These are phyloP conservation scores for Pseudonitzschia multiseries DNA, from an alignment of 108 stramenopile species.

Conservation along the genomic window DNA sequence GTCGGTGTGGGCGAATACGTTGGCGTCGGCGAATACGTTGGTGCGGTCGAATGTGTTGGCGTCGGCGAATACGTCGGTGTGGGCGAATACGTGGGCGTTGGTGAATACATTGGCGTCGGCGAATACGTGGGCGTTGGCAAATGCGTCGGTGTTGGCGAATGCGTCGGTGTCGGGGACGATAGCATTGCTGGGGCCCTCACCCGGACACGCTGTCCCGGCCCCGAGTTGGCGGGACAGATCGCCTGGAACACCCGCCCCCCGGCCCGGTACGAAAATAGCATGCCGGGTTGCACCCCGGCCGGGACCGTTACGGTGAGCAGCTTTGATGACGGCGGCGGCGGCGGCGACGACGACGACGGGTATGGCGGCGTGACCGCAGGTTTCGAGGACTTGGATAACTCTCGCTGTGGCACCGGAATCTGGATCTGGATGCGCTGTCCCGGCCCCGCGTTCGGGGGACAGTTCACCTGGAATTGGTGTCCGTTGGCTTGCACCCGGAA, in stretches of 20 bases:
- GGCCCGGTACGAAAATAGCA: conserved; percentile 11
- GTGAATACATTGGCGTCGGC: no score
- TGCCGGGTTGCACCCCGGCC: neutral
- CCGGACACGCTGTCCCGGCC: conserved; percentile 84
- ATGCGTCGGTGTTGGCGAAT: no score
- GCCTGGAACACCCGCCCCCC: conserved; percentile 80
- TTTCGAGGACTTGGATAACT: neutral
- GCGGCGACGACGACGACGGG: neutral
- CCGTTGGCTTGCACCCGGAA: conserved; percentile 88
- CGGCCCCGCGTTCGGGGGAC: conserved; percentile 77
- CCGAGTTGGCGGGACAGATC: conserved; percentile 85
- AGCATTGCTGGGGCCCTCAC: conserved; percentile 28
- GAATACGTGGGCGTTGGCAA: no score
- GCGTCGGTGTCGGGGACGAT: conserved; percentile 45
- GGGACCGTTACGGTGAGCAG: neutral
- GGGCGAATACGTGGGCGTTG: no score
- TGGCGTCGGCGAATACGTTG: no score
- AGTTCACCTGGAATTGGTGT: conserved; percentile 86
- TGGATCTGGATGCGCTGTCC: conserved; percentile 89
- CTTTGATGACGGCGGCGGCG: neutral
- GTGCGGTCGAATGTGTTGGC: no score
- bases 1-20: no score
- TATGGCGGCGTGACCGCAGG: no score
- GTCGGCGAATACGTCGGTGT: no score
- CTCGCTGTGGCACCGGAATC: conserved; percentile 57